These are phyloP conservation scores for maize (Zea mays) DNA, from an alignment of 176 grass and related monocot species.

Conservation along the genomic window Zm-B73-REFERENCE-NAM-5.0 NC_050101.1:80906001-80906500, in stretches of 20 bases:
- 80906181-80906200: no score
- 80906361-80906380: neutral
- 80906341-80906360: neutral
- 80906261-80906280: neutral
- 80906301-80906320: neutral
- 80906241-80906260: no score
- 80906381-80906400: neutral
- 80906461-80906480: neutral
- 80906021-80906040: neutral
- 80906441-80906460: neutral
- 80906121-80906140: no score
- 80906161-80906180: no score
- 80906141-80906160: no score
- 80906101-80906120: neutral
- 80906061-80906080: neutral
- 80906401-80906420: neutral
- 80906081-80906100: neutral
- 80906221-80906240: neutral
- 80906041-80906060: neutral
- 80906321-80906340: neutral
- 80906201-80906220: no score
- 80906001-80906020: neutral
- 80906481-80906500: neutral
- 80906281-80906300: neutral
- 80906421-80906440: neutral